These are phyloP conservation scores for Boletus holoroseus DNA, from an alignment of 1,284 basidiomycete genomes.

Conservation along the genomic window DNA sequence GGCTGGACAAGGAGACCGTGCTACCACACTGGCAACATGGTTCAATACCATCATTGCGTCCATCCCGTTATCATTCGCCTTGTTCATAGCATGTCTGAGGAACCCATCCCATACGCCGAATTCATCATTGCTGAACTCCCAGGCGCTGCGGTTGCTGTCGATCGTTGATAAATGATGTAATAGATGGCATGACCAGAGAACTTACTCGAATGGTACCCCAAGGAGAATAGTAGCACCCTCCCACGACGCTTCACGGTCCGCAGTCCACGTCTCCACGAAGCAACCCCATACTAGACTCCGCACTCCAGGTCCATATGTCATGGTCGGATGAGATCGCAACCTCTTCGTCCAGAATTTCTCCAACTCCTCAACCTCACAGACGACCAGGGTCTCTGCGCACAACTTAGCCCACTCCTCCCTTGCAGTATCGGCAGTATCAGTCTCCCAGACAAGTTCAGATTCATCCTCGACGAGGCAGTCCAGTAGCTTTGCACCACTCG, in stretches of 20 bases:
- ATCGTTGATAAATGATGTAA: constrained; percentile 8
- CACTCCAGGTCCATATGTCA: constrained; percentile 24
- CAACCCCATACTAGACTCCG: constrained; percentile 51
- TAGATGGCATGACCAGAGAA: constrained; percentile 16
- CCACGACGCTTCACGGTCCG: constrained; percentile 40
- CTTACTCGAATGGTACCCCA: constrained; percentile 57
- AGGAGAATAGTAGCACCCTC: constrained; percentile 53
- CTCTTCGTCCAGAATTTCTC: constrained; percentile 48
- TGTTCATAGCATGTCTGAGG: constrained; percentile 46
- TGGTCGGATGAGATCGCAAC: constrained; percentile 13
- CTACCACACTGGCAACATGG: constrained; percentile 45
- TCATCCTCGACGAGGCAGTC: constrained; percentile 46
- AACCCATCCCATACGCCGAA: constrained; percentile 53
- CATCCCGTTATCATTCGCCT: constrained; percentile 54
- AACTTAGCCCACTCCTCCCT: constrained; percentile 54
- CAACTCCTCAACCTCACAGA: constrained; percentile 44
- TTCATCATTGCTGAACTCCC: constrained; percentile 53
- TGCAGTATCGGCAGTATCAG: constrained; percentile 37
- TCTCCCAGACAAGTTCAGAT: constrained; percentile 42
- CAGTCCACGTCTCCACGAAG: constrained; percentile 51
- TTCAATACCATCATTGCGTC: constrained; percentile 51
- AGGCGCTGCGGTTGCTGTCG: constrained; percentile 42
- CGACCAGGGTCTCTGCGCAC: constrained; percentile 47
- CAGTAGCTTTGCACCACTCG: constrained; percentile 43
- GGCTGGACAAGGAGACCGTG: constrained; percentile 41